phyloP scores from a whole-genome alignment of 2,329 filamentous ascomycete species.

The Thielaviopsis ethacetica region DNA sequence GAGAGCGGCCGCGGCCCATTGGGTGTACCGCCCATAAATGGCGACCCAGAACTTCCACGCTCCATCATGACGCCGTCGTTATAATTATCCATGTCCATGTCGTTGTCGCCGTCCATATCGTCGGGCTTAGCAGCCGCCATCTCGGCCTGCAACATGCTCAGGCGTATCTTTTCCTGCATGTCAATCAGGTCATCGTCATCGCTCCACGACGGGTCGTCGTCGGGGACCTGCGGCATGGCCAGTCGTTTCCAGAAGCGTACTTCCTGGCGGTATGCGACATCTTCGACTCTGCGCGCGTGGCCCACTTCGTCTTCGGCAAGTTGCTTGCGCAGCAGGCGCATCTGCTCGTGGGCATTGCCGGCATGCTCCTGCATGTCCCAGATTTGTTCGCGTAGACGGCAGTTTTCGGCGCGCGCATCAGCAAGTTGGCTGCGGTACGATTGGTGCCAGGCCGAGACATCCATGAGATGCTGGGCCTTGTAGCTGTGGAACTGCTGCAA shows the following conservation, averaged over 20 bases:
- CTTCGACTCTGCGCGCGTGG: conserved; percentile 36
- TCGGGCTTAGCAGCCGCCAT: conserved; percentile 15
- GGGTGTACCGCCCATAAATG: not conserved
- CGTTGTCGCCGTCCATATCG: conserved; percentile 13
- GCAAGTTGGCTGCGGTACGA: conserved; percentile 49
- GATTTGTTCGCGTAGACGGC: conserved; percentile 45
- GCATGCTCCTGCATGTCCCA: conserved; percentile 50
- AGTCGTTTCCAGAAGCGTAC: conserved; percentile 50
- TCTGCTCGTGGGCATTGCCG: conserved; percentile 36
- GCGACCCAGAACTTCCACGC: not conserved
- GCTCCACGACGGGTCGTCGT: conserved; percentile 46
- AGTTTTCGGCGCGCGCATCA: conserved; percentile 48
- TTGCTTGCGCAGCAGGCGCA: conserved; percentile 38
- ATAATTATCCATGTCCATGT: conserved; percentile 19
- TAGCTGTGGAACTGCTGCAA: conserved; percentile 49
- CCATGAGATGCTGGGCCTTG: conserved; percentile 44
- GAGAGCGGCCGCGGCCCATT: not conserved
- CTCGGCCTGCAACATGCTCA: conserved; percentile 24
- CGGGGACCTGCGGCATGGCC: conserved; percentile 43
- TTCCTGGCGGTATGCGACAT: conserved; percentile 38
- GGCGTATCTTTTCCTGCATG: conserved; percentile 39
- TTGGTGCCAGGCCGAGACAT: conserved; percentile 48
- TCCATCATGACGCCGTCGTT: conserved; percentile 19
- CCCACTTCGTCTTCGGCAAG: conserved; percentile 39
- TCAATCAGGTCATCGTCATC: conserved; percentile 50